These are phyloP conservation scores for Aspergillus bridgeri DNA, from an alignment of 495 filamentous ascomycete species.

Conservation along the genomic window DNA sequence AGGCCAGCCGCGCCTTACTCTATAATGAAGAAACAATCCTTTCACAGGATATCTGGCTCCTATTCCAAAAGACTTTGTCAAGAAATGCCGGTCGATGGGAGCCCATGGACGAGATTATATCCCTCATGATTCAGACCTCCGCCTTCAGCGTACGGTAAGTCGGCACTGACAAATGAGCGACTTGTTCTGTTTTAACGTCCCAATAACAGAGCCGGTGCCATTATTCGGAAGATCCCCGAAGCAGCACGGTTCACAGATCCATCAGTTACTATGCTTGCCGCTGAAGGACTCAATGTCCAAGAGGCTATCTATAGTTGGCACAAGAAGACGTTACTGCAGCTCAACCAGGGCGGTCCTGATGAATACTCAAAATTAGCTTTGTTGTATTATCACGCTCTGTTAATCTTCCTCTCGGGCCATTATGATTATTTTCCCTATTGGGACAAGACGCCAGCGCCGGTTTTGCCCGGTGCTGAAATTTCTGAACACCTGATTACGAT, in stretches of 20 bases:
- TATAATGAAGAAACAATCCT: background rate
- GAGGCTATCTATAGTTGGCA: slow-evolving; percentile 1
- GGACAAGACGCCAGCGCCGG: slow-evolving; percentile 3
- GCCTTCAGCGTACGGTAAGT: slow-evolving; percentile 1
- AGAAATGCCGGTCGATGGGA: background rate
- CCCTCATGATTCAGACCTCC: slow-evolving; percentile 1
- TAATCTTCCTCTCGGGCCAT: slow-evolving; percentile 11
- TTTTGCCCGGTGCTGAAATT: background rate
- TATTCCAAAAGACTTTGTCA: background rate
- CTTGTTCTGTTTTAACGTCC: background rate
- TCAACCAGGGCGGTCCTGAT: background rate
- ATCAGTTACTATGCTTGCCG: background rate
- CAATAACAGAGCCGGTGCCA: background rate
- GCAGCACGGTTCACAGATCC: background rate
- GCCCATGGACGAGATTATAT: slow-evolving; percentile 2
- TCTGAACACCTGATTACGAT: slow-evolving; percentile 4
- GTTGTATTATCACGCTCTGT: slow-evolving; percentile 10
- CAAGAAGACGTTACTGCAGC: background rate
- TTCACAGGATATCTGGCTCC: background rate
- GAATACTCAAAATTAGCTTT: background rate
- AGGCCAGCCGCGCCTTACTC: background rate
- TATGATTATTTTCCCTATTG: slow-evolving; percentile 10
- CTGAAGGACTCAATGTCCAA: slow-evolving; percentile 1
- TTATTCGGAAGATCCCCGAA: background rate
- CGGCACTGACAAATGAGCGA: too few species aligned